These are phyloP conservation scores for Pichia pseudocactophila DNA, from an alignment of 805 yeast genomes.

Conservation along the genomic window DNA sequence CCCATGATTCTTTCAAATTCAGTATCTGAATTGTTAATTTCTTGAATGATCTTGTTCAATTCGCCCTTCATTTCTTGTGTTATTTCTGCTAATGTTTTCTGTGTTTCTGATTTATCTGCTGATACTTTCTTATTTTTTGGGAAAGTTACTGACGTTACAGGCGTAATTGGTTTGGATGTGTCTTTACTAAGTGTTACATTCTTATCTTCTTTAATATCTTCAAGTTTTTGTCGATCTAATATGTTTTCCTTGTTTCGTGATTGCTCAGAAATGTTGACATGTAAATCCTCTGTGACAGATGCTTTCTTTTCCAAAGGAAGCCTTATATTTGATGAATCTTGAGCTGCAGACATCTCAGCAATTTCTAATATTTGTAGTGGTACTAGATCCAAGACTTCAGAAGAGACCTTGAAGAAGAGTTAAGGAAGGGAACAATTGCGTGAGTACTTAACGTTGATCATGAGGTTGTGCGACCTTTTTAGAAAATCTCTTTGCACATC, in stretches of 20 bases:
- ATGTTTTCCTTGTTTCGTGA: neutral
- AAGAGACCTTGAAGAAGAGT: too few relatives aligned
- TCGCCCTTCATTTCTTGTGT: conserved; percentile 17
- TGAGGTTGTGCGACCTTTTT: too few relatives aligned
- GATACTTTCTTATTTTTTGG: neutral
- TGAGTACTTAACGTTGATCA: too few relatives aligned
- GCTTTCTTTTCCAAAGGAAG: neutral
- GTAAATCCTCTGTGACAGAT: conserved; percentile 7
- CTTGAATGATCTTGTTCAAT: conserved; percentile 14
- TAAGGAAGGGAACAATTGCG: too few relatives aligned
- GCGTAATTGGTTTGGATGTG: too few relatives aligned
- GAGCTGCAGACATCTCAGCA: neutral
- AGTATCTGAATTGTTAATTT: conserved; percentile 18
- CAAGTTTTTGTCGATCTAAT: too few relatives aligned
- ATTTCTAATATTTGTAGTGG: neutral
- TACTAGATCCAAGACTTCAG: neutral
- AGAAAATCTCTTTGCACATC: too few relatives aligned
- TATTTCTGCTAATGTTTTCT: conserved; percentile 18
- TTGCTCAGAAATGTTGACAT: neutral
- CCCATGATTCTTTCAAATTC: conserved; percentile 16
- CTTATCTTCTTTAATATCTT: too few relatives aligned
- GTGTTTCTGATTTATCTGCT: neutral
- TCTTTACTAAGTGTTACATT: too few relatives aligned
- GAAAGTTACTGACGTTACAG: neutral
- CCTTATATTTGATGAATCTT: neutral